Conservation (phyloP, 129 eudicot species). For the Daucus carota region DNA sequence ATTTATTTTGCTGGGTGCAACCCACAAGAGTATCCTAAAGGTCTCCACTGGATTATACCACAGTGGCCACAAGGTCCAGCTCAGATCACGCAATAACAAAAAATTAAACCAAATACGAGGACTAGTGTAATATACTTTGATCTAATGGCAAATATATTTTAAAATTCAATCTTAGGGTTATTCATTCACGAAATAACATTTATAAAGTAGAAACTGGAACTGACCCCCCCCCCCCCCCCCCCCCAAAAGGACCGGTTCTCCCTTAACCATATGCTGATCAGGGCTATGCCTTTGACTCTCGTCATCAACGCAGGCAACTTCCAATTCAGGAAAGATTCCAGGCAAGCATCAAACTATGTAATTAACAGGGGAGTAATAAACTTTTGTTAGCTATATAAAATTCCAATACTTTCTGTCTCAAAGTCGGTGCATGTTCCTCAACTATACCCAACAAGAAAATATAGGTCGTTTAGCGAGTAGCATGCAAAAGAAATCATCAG, state of each 20-base stretch:
- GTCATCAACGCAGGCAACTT: not conserved
- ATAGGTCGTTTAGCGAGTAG: not conserved
- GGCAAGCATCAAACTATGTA: not conserved
- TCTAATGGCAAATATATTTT: not conserved
- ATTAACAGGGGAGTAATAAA: not conserved
- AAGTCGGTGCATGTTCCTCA: not conserved
- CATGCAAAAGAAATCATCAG: not conserved
- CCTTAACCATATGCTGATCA: not conserved
- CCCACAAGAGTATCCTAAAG: not conserved
- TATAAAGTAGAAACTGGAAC: too few species aligned
- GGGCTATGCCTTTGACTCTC: not conserved
- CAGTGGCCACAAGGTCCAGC: not conserved
- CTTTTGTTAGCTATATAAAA: not conserved
- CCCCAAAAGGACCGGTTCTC: not conserved
- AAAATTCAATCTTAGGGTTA: not conserved
- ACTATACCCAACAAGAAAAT: conserved; percentile 6
- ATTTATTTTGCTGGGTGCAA: not conserved
- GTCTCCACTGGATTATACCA: not conserved
- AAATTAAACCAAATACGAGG: not conserved
- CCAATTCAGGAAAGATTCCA: not conserved
- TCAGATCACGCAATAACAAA: not conserved
- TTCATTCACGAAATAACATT: not conserved
- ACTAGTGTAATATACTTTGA: not conserved
- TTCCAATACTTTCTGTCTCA: not conserved
- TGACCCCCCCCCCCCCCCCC: not conserved